These are phyloP conservation scores for Zalaria sp. DNA, from an alignment of 2,329 filamentous ascomycete genomes.

Conservation along the genomic window DNA sequence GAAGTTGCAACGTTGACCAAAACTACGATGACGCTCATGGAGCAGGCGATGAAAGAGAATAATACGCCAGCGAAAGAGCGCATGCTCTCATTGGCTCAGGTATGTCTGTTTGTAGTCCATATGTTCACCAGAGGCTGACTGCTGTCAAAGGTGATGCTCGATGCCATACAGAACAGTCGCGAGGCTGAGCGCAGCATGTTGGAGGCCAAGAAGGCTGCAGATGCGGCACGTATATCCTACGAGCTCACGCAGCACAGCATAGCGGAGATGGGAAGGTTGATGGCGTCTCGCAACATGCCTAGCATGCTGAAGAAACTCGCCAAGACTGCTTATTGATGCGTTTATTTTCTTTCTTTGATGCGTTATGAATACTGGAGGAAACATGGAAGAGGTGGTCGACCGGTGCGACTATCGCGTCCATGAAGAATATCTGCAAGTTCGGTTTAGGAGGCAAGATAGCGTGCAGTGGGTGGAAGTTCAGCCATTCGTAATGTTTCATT, in stretches of 20 bases:
- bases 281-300: slow-evolving; percentile 1
- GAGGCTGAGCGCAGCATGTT: slow-evolving; percentile 14
- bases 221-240: slow-evolving; percentile 11
- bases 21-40: slow-evolving; percentile 1
- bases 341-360: too few relatives aligned
- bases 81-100: slow-evolving; percentile 12
- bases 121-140: too few relatives aligned
- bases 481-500: too few relatives aligned
- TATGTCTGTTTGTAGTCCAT: neutral
- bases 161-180: slow-evolving; percentile 11
- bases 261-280: slow-evolving; percentile 7
- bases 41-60: slow-evolving; percentile 2
- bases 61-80: slow-evolving; percentile 10
- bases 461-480: too few relatives aligned
- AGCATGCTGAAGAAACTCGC: neutral
- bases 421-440: too few relatives aligned
- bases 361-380: too few relatives aligned
- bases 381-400: too few relatives aligned
- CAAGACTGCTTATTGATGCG: too few relatives aligned
- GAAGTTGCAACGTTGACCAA: neutral
- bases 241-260: slow-evolving; percentile 14
- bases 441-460: too few relatives aligned
- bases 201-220: slow-evolving; percentile 12
- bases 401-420: too few relatives aligned
- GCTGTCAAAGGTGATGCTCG: slow-evolving; percentile 5